These are phyloP conservation scores for Acrocalymma vagum DNA, from an alignment of 2,329 filamentous ascomycete genomes.

Conservation along the genomic window DNA sequence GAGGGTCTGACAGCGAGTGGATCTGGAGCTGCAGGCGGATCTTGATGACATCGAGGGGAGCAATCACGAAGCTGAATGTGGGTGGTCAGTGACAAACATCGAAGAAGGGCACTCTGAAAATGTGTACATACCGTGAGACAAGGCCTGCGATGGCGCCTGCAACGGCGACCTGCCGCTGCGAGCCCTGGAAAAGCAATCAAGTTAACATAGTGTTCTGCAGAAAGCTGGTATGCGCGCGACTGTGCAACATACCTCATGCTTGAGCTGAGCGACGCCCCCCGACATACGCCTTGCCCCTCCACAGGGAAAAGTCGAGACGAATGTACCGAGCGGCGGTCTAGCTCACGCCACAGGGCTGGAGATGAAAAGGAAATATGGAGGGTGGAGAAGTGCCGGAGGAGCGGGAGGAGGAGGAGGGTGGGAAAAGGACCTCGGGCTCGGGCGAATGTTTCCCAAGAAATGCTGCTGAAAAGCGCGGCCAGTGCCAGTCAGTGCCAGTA, in stretches of 20 bases:
- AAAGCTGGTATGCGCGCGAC: too few species aligned
- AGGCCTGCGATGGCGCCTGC: constrained; percentile 80
- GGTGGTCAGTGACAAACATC: constrained; percentile 4
- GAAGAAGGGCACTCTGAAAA: background rate
- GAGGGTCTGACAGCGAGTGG: constrained; percentile 80
- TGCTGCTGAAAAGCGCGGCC: too few species aligned
- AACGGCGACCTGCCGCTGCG: constrained; percentile 70
- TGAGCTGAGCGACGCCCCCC: constrained; percentile 68
- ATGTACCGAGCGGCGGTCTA: too few species aligned
- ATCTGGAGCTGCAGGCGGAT: constrained; percentile 95
- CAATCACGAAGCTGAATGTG: constrained; percentile 79
- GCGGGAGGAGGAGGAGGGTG: constrained; percentile 10
- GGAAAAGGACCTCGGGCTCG: constrained; percentile 25
- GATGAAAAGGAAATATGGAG: constrained; percentile 10
- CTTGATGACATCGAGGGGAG: constrained; percentile 96
- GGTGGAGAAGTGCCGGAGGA: constrained; percentile 21
- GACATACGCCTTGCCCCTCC: constrained; percentile 66
- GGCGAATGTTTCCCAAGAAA: constrained; percentile 21
- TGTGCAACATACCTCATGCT: constrained; percentile 70
- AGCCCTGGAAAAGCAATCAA: constrained; percentile 59
- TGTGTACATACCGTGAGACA: constrained; percentile 76
- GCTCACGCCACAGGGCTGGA: constrained; percentile 22
- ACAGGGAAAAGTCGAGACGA: constrained; percentile 16
- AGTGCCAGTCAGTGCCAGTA: constrained; percentile 6
- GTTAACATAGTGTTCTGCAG: too few species aligned